A percentile compares a stretch with the other conserved stretches of the same genome.
Evolutionary conservation across 306 rosid species (phyloP).

Genomic region (Vigna nakashimae): DNA sequence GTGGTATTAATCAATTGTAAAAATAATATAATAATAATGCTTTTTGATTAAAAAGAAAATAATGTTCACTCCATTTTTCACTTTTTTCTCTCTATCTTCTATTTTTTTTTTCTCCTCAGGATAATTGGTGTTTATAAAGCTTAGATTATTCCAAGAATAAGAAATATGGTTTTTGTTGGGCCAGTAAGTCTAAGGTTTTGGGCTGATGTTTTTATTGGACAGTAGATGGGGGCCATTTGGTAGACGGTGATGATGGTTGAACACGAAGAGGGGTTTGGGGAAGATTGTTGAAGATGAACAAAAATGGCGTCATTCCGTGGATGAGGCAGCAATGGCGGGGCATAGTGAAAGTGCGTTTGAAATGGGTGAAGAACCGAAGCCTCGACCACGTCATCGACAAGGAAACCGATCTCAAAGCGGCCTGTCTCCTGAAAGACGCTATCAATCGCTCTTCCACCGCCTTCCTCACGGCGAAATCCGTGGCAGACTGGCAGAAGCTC

Average conservation of each 20-base stretch:
- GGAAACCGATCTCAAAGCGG: conserved; percentile 91
- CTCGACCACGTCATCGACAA: conserved; percentile 84
- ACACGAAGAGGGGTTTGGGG: background rate
- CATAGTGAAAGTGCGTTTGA: conserved; percentile 81
- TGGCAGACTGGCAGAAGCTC: conserved; percentile 84
- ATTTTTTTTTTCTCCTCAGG: too few species aligned
- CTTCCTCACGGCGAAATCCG: conserved; percentile 74
- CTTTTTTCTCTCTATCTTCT: too few species aligned
- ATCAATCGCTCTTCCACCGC: conserved; percentile 82
- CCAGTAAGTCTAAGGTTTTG: background rate
- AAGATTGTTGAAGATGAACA: conserved; percentile 26
- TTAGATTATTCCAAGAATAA: too few species aligned
- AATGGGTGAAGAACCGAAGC: conserved; percentile 88
- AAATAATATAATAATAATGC: too few species aligned
- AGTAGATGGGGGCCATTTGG: background rate
- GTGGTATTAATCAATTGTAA: too few species aligned
- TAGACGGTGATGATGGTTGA: background rate
- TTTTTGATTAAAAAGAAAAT: too few species aligned
- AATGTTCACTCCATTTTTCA: too few species aligned
- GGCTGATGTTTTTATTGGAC: background rate
- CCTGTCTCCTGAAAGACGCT: conserved; percentile 84
- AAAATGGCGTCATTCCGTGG: conserved; percentile 26
- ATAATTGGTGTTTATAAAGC: too few species aligned
- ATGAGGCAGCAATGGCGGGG: conserved; percentile 65
- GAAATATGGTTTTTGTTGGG: too few species aligned